Base-by-base conservation (phyloP, 2,329 filamentous ascomycete species). In the Escovopsis sp. region DNA sequence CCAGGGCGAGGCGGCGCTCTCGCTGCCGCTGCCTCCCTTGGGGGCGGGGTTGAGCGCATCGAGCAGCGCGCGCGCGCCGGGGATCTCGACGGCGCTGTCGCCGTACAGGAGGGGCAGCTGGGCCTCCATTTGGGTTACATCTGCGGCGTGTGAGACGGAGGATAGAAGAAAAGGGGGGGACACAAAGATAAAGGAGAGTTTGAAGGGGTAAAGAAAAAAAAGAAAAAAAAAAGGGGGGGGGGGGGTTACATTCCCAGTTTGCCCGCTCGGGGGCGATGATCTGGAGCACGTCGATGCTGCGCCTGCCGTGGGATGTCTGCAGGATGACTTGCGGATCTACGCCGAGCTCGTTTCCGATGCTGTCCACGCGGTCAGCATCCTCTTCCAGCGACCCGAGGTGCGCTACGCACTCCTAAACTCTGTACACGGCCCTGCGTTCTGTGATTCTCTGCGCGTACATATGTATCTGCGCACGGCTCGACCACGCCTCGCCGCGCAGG, bases 281-380 rank as follows among this genome's bases (percentile, higher is more conserved):
- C 58, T 75, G 75, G 45, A 98, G 70, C 3, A 83, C 78, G 54
- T 98, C 91, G 55, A 96, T 94, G 51, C 80, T 86, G 45, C 91
- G 72, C 46, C 89, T 77, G 47, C 91, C 91, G 62, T 98, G 91
- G 5, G 87, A 94, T 9, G 86, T 94, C 54, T 85, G 74, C 26
- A 96, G 73, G 53, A 98, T 96, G 38, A 82, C 75, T 39, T 80
- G 71, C n/a, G 85, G 84, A 50, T 85, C 77, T 19, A 95, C 80
- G 23, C 85, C 85, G 54, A 96, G 81, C 58, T 94, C 85, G 9
- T 74, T 71, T 40, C 83, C 88, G 49, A 88, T 73, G n/a, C 82
- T 85, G 54, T 26, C 10, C 15, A 12, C 4, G 45, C 40, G 36
- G 18, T 34, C 6, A 32, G n/a, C 26, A 12, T 36, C 12, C 18